phyloP scores from a whole-genome alignment of 345 rosid genomes.

The Punica granatum region DNA sequence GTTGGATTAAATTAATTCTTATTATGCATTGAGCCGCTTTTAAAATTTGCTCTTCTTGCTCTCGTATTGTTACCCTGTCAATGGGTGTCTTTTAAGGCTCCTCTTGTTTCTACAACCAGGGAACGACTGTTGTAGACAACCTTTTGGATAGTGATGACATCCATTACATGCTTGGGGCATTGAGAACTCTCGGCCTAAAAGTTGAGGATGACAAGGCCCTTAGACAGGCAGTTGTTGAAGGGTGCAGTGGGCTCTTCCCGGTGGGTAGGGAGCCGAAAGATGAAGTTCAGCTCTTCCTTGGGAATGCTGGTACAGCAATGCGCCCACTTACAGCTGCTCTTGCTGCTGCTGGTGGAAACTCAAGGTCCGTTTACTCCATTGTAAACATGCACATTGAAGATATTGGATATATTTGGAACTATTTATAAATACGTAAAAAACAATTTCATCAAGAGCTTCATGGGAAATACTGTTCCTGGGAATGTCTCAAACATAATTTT shows the following conservation, averaged over 20 bases:
- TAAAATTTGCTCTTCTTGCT: not conserved
- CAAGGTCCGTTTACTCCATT: conserved; percentile 34
- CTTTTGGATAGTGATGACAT: conserved; percentile 86
- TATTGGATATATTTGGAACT: not conserved
- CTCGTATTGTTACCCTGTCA: not conserved
- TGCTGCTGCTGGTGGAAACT: conserved; percentile 85
- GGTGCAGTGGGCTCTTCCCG: conserved; percentile 77
- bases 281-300: conserved; percentile 77
- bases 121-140: conserved; percentile 84
- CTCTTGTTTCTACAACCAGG: conserved; percentile 29
- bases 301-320: conserved; percentile 97
- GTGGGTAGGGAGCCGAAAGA: conserved; percentile 42
- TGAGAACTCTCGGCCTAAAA: conserved; percentile 59
- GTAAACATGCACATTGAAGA: not conserved
- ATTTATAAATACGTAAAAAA: not conserved
- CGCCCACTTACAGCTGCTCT: conserved; percentile 94
- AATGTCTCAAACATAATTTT: not conserved
- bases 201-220: conserved; percentile 48
- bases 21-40: not conserved
- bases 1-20: too few species aligned
- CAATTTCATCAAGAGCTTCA: not conserved
- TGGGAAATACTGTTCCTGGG: not conserved
- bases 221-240: conserved; percentile 67
- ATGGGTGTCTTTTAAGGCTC: not conserved
- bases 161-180: conserved; percentile 83